Evolutionary conservation across 106 monocot species (phyloP).

Genomic region (Acanthochlamys bracteata): DNA sequence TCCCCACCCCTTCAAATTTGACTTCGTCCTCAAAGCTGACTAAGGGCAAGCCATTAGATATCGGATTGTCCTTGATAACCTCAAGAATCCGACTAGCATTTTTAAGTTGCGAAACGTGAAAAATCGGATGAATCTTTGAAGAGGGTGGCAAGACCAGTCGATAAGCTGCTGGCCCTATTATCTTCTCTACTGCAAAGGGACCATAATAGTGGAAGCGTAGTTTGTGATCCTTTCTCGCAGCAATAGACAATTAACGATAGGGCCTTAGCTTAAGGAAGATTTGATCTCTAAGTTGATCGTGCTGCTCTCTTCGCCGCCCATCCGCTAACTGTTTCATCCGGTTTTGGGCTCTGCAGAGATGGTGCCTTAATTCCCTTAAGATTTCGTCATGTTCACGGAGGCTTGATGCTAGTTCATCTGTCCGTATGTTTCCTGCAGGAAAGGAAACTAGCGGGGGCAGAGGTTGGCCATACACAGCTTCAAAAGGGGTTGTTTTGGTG

Average conservation of each 20-base stretch:
- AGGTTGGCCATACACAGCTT: neutral
- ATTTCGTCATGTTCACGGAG: neutral
- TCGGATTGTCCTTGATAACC: too few species aligned
- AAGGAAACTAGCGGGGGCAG: neutral
- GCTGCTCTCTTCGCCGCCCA: neutral
- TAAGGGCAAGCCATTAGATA: too few species aligned
- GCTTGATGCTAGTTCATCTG: neutral
- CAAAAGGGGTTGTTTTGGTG: neutral
- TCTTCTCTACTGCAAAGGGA: too few species aligned
- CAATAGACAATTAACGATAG: neutral
- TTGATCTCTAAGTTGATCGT: neutral
- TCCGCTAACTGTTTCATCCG: neutral
- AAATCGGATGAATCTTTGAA: too few species aligned
- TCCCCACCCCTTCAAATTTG: too few species aligned
- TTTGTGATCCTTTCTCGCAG: too few species aligned
- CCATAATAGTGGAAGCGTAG: too few species aligned
- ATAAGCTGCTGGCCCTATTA: too few species aligned
- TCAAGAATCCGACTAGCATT: too few species aligned
- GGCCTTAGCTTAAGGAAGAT: neutral
- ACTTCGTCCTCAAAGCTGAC: too few species aligned
- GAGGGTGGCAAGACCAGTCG: too few species aligned
- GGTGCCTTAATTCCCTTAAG: neutral
- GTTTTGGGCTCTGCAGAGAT: neutral
- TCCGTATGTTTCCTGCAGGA: neutral
- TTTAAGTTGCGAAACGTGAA: too few species aligned